These are phyloP conservation scores for Exophiala phaeomuriformis DNA, from an alignment of 2,329 filamentous ascomycete species.

Conservation along the genomic window DNA sequence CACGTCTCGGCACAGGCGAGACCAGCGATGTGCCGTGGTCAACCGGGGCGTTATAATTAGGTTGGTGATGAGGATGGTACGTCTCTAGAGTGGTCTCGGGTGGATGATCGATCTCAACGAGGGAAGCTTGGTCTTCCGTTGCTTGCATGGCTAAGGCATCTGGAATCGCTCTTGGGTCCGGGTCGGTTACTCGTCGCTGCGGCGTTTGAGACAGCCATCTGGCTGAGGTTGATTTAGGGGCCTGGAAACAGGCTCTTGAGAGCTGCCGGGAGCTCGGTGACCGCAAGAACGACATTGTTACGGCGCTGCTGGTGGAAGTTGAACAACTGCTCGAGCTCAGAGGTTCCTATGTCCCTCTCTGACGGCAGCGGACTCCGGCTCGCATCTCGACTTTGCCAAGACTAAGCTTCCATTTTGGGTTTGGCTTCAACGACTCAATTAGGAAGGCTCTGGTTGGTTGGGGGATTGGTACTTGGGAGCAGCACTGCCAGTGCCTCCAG, in stretches of 20 bases:
- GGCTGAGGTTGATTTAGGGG: conserved; percentile 31
- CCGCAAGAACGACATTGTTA: conserved; percentile 60
- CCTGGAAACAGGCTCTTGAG: conserved; percentile 27
- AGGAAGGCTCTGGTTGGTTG: not conserved
- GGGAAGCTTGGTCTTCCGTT: conserved; percentile 34
- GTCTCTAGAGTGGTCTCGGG: conserved; percentile 45
- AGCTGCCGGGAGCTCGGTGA: conserved; percentile 34
- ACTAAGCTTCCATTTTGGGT: not conserved
- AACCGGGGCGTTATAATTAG: conserved; percentile 70
- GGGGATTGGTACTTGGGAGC: not conserved
- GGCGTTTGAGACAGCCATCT: conserved; percentile 48
- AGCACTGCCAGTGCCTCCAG: not conserved
- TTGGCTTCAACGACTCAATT: not conserved
- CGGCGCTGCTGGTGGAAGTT: not conserved
- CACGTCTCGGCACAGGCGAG: conserved; percentile 79
- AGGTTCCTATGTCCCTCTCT: not conserved
- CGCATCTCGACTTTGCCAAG: not conserved
- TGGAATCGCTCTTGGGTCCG: conserved; percentile 39
- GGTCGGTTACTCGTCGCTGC: conserved; percentile 30
- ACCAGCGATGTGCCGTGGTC: conserved; percentile 88
- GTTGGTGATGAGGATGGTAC: conserved; percentile 57
- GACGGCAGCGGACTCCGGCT: conserved; percentile 2
- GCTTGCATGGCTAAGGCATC: conserved; percentile 36
- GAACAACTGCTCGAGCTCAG: not conserved
- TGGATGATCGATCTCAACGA: conserved; percentile 35